phyloP scores from a whole-genome alignment of 768 basidiomycete species.

The Gloeopeniophorella convolvens region DNA sequence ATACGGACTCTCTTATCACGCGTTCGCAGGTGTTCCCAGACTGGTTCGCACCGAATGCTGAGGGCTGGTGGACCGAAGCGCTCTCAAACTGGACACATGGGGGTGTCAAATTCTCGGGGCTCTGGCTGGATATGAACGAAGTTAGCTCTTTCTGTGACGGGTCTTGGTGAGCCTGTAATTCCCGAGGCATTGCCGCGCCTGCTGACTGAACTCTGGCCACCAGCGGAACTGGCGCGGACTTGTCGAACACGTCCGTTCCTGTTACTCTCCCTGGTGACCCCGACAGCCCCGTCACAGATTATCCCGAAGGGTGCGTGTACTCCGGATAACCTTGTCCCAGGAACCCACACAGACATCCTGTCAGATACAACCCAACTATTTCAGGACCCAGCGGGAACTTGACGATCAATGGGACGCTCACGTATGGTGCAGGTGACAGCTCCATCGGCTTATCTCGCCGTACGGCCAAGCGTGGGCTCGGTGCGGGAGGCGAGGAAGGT shows the following conservation, averaged over 20 bases:
- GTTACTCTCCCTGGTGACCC: constrained; percentile 53
- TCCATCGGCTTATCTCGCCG: too few species aligned
- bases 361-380: constrained; percentile 57
- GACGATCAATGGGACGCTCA: constrained; percentile 59
- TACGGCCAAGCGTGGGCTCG: too few species aligned
- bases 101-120: constrained; percentile 51
- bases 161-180: constrained; percentile 30
- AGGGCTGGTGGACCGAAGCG: constrained; percentile 55
- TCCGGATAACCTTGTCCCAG: too few species aligned
- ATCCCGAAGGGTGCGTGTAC: constrained; percentile 68
- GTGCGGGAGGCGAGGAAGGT: too few species aligned
- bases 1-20: neutral
- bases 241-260: constrained; percentile 47
- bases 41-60: constrained; percentile 50
- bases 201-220: constrained; percentile 12
- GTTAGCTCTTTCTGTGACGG: constrained; percentile 56
- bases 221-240: constrained; percentile 52
- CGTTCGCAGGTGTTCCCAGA: constrained; percentile 47
- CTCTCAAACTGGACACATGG: constrained; percentile 45
- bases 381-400: constrained; percentile 72
- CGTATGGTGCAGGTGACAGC: constrained; percentile 35
- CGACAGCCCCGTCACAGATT: constrained; percentile 46
- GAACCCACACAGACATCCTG: too few species aligned
- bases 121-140: constrained; percentile 72
- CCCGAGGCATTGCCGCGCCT: neutral